Evolutionary conservation across 192 early-diverging fungal species (phyloP), one percentile per base, ranked within the genome.

Genomic region (Paraglomus brasilianum): DNA sequence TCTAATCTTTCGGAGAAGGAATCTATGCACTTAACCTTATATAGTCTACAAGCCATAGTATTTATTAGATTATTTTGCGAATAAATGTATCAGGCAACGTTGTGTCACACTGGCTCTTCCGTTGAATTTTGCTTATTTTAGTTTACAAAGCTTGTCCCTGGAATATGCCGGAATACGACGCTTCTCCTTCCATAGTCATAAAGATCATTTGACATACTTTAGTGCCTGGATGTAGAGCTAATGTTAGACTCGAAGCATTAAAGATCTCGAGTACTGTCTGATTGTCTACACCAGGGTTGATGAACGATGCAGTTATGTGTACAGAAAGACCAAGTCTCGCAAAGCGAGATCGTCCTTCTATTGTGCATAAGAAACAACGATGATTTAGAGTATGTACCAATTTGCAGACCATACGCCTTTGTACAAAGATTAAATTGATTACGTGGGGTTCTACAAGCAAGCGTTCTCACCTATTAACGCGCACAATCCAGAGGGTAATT

Each of bases 161-260:
- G n/a, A 71, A 71, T 48, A 40, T 71, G 24, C 69, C 69, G 7
- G 19, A 42, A 43, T 71, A 71, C 22, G 46, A 15, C 13, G 58
- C 69, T 47, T 71, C 5, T 30, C 69, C 69, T 42, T 66, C 69
- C 58, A 71, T 64, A 5, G 39, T 71, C 61, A 71, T 65, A 64
- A 71, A 71, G 13, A 71, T 71, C 69, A 71, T 71, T 71, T 71
- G 69, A 49, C 69, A 71, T 11, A 71, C 61, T 53, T 71, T 71
- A 5, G 69, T 71, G 14, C 69, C 69, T 8, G 69, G 69, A 49
- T 71, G 36, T 19, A 71, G 15, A 3, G 60, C 69, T 50, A 71
- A 64, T 10, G 69, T 63, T 36, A 71, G 24, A 22, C 45, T 71
- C 5, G 69, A 71, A 14, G 69, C 69, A 17, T 71, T 71, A 68